These are phyloP conservation scores for Pseudevernia furfuracea DNA, from an alignment of 495 filamentous ascomycete genomes.

Conservation along the genomic window DNA sequence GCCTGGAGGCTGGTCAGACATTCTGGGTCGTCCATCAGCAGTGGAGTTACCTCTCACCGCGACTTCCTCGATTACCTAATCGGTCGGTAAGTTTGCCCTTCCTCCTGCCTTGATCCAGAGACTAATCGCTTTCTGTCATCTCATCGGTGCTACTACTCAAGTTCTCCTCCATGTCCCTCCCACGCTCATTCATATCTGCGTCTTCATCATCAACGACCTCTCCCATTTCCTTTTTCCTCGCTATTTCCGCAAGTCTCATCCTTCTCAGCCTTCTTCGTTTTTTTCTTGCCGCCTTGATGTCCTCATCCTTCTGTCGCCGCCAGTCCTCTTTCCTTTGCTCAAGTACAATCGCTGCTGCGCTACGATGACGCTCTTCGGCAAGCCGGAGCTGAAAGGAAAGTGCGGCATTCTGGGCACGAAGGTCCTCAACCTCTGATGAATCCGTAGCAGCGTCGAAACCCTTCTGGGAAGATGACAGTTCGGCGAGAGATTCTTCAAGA, in stretches of 20 bases:
- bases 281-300: conserved; percentile 30
- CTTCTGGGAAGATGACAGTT: conserved; percentile 34
- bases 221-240: conserved; percentile 26
- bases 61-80: not conserved
- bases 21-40: not conserved
- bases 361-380: conserved; percentile 11
- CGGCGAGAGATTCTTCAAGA: conserved; percentile 49
- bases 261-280: conserved; percentile 31
- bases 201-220: conserved; percentile 18
- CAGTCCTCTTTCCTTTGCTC: conserved; percentile 31
- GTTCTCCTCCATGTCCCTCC: conserved; percentile 20
- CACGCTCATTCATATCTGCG: conserved; percentile 21
- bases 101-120: not conserved
- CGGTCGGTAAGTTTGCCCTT: not conserved
- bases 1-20: not conserved
- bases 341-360: conserved; percentile 17
- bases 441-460: not conserved
- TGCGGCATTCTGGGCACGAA: conserved; percentile 19
- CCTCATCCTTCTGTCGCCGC: conserved; percentile 33
- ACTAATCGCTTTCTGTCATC: conserved; percentile 23
- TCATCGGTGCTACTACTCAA: conserved; percentile 28
- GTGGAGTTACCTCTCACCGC: not conserved
- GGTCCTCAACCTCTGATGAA: conserved; percentile 14
- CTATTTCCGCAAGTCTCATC: conserved; percentile 22
- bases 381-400: conserved; percentile 20